Evolutionary conservation across 208 protist genomes (phyloP).

Genomic region (Crithidia expoeki): DNA sequence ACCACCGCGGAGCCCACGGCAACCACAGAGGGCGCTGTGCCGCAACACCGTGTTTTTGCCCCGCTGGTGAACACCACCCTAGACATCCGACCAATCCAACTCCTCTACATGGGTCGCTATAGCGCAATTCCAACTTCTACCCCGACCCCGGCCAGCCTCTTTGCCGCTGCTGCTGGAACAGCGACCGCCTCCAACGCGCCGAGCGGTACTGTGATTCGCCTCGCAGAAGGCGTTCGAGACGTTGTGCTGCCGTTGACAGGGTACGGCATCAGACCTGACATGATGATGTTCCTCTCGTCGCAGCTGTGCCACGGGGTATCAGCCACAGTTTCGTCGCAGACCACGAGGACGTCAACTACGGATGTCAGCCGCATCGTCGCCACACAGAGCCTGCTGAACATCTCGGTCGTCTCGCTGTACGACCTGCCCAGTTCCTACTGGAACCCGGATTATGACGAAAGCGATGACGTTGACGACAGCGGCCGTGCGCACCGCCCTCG

Average conservation of each 20-base stretch:
- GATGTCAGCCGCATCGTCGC: conserved; percentile 23
- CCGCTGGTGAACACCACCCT: conserved; percentile 38
- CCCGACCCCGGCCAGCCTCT: not conserved
- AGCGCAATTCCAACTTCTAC: conserved; percentile 27
- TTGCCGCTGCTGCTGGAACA: not conserved
- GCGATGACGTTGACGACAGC: not conserved
- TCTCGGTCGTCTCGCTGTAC: conserved; percentile 57
- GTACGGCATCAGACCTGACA: conserved; percentile 67
- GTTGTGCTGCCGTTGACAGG: conserved; percentile 63
- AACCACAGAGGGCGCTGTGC: conserved; percentile 12
- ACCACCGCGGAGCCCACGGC: not conserved
- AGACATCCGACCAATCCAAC: conserved; percentile 46
- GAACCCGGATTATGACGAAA: not conserved
- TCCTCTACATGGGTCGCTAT: conserved; percentile 67
- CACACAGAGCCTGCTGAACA: conserved; percentile 54
- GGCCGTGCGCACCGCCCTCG: conserved; percentile 19
- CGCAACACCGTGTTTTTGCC: conserved; percentile 33
- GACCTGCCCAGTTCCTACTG: conserved; percentile 68
- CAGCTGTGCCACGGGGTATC: conserved; percentile 39
- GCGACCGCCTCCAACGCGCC: conserved; percentile 17
- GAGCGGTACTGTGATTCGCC: conserved; percentile 37
- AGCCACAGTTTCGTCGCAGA: not conserved
- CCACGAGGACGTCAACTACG: not conserved
- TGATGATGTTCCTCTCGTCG: conserved; percentile 57
- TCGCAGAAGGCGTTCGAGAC: conserved; percentile 57